Evolutionary conservation across 225 moss, liverwort and hornwort genomes (phyloP), one percentile per base, ranked within the genome.

Genomic region (Polytrichum formosum): DNA sequence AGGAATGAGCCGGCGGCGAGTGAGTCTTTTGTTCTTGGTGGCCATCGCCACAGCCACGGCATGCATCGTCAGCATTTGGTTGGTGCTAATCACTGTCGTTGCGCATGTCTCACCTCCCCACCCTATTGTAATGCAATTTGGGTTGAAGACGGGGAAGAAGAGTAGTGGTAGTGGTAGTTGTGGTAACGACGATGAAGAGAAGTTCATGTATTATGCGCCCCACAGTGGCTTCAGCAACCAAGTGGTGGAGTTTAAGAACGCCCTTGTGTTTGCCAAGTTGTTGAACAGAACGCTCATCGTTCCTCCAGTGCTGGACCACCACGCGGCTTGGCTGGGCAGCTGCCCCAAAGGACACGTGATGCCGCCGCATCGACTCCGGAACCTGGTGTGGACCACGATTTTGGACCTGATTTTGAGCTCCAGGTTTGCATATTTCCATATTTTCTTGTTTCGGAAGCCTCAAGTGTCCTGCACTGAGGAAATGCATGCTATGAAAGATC

Each of bases 221-320:
- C 89, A 91, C 8, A 75, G 73, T 23, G 91, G 92, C 29, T 95
- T 92, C 78, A 89, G 82, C 80, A 92, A 95, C 46, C 92, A 95
- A 64, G 84, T 87, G 59, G 67, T 77, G 59, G 89, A 86, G 64
- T 77, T 92, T 46, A 77, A n/a, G 58, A 88, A 84, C 77, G 86
- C 91, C 1, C 91, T 95, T 22, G 20, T 56, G 23, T 54, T 95
- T 56, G 91, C 95, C 0, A 81, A 85, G 65, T 64, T 95, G 70
- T 72, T 92, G 66, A 92, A 92, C 30, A 85, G 89, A 46, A 92
- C 92, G 53, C 86, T 95, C 9, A 56, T 92, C n/a, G 18, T 95
- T 56, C 92, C 95, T 30, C 92, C 94, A 13, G 83, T 89, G 54
- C 31, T 92, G 61, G 89, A 90, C 62, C 95, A 95, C 66, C 87